A percentile compares a stretch with the other conserved stretches of the same genome.
phyloP scores from a whole-genome alignment of 2,329 filamentous ascomycete species.

The Aureobasidium mangrovei region DNA sequence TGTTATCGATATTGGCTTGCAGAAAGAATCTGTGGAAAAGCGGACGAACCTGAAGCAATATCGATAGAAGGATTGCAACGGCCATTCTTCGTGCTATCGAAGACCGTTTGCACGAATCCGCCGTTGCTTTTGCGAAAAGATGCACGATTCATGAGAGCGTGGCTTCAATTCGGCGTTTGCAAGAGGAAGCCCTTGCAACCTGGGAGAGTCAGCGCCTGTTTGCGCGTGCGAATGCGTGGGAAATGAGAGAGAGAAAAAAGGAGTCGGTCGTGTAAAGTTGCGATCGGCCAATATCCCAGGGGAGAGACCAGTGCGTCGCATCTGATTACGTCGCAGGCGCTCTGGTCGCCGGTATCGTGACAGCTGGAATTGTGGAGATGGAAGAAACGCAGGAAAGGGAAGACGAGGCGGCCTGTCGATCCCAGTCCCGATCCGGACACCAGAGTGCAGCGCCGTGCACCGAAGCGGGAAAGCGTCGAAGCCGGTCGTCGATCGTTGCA shows the following conservation, averaged over 20 bases:
- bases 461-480: neutral
- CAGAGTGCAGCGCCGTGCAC: neutral
- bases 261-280: conserved; percentile 12
- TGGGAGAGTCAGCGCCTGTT: conserved; percentile 1
- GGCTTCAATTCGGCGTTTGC: conserved; percentile 8
- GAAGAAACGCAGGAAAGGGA: neutral
- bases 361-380: conserved; percentile 12
- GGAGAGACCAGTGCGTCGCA: conserved; percentile 1
- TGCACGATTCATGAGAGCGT: conserved; percentile 1
- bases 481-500: neutral
- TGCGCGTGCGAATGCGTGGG: neutral
- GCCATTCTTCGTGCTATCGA: conserved; percentile 12
- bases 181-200: neutral
- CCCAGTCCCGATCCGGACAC: neutral
- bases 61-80: conserved; percentile 13
- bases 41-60: conserved; percentile 9
- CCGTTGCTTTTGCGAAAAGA: conserved; percentile 7
- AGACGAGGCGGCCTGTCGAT: conserved; percentile 4
- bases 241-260: conserved; percentile 12
- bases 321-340: conserved; percentile 6
- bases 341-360: neutral
- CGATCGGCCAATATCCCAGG: conserved; percentile 6
- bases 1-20: conserved; percentile 13
- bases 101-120: conserved; percentile 9
- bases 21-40: conserved; percentile 4